These are phyloP conservation scores for Tillandsia fasciculata DNA, from an alignment of 176 grass and related monocot genomes.

Conservation along the genomic window DNA sequence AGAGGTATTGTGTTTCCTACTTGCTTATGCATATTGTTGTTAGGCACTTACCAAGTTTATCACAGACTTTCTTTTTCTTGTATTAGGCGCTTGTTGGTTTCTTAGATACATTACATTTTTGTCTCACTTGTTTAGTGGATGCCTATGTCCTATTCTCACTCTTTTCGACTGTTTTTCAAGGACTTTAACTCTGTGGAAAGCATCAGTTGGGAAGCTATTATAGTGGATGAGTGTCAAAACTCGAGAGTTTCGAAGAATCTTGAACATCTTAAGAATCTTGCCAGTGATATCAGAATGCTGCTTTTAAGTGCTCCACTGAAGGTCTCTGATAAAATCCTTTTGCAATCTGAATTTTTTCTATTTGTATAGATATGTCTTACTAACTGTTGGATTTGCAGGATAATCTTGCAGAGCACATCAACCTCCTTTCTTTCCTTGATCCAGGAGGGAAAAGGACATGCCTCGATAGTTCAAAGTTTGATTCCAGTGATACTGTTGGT, in stretches of 20 bases:
- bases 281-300: constrained; percentile 60
- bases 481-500: constrained; percentile 30
- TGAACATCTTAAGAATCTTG: constrained; percentile 49
- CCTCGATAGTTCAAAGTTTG: constrained; percentile 20
- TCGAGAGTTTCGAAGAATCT: constrained; percentile 64
- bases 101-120: not conserved
- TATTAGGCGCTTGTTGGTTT: not conserved
- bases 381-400: constrained; percentile 64
- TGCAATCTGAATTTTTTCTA: constrained; percentile 4
- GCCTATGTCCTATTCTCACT: constrained; percentile 8
- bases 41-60: not conserved
- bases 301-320: constrained; percentile 58
- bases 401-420: constrained; percentile 54
- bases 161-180: constrained; percentile 28
- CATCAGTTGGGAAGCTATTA: constrained; percentile 62
- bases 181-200: constrained; percentile 44
- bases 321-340: constrained; percentile 27
- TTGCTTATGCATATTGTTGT: constrained; percentile 8
- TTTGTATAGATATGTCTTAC: constrained; percentile 9
- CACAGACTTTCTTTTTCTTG: not conserved
- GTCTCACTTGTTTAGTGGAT: constrained; percentile 5
- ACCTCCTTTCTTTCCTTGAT: constrained; percentile 72
- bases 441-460: constrained; percentile 25
- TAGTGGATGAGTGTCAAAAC: constrained; percentile 73
- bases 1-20: constrained; percentile 48